Evolutionary conservation across 2,329 filamentous ascomycete species (phyloP).

Genomic region (Thermoascus crustaceus): DNA sequence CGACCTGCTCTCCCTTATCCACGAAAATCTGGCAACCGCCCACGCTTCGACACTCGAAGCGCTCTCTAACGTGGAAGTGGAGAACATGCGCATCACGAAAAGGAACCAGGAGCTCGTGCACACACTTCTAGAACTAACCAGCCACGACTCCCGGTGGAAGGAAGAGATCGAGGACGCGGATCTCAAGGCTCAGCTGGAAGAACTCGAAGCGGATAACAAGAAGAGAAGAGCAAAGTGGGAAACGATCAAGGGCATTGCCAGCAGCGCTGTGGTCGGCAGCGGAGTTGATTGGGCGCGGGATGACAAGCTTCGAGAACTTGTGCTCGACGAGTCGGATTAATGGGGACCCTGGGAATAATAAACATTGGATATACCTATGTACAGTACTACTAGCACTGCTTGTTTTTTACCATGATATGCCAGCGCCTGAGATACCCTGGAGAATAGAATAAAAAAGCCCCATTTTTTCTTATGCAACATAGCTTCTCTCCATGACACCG

Average conservation of each 20-base stretch:
- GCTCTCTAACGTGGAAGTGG: slow-evolving; percentile 50
- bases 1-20: slow-evolving; percentile 56
- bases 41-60: slow-evolving; percentile 45
- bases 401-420: no score
- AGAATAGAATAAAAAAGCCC: no score
- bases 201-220: slow-evolving; percentile 52
- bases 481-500: no score
- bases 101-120: slow-evolving; percentile 57
- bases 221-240: slow-evolving; percentile 60
- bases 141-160: slow-evolving; percentile 44
- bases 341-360: no score
- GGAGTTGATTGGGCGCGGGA: slow-evolving; percentile 74
- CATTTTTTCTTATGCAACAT: no score
- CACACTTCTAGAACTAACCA: slow-evolving; percentile 55
- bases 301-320: slow-evolving; percentile 57
- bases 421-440: no score
- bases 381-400: no score
- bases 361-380: not conserved
- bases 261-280: slow-evolving; percentile 70
- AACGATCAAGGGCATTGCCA: slow-evolving; percentile 69
- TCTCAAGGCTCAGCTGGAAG: slow-evolving; percentile 48
- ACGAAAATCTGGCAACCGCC: slow-evolving; percentile 52
- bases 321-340: slow-evolving; percentile 59
- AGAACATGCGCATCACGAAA: slow-evolving; percentile 48
- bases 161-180: slow-evolving; percentile 48